phyloP scores from a whole-genome alignment of 2,329 filamentous ascomycete genomes.

The Apiospora phragmitis region DNA sequence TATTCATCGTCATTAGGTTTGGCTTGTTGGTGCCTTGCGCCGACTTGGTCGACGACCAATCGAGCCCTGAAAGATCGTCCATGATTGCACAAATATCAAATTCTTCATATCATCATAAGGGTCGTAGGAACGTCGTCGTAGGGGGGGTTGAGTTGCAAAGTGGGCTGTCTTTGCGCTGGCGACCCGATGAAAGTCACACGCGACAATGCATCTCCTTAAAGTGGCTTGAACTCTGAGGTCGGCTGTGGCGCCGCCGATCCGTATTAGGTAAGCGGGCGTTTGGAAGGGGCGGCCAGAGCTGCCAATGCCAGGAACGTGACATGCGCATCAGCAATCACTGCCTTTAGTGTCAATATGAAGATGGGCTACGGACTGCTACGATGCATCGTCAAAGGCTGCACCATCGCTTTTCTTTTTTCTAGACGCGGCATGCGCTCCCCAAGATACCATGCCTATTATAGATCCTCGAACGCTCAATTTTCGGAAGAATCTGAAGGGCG shows the following conservation, averaged over 20 bases:
- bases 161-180: not conserved
- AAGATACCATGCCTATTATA: too few relatives aligned
- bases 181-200: not conserved
- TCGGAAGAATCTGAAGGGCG: too few relatives aligned
- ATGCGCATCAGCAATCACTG: not conserved
- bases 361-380: too few relatives aligned
- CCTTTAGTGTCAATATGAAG: not conserved
- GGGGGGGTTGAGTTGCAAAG: not conserved
- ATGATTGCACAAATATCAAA: constrained; percentile 20
- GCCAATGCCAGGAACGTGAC: not conserved
- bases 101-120: constrained; percentile 29
- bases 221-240: constrained; percentile 4
- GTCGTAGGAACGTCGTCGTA: not conserved
- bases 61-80: constrained; percentile 36
- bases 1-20: constrained; percentile 28
- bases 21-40: constrained; percentile 20
- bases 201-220: not conserved
- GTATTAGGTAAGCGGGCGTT: not conserved
- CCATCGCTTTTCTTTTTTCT: not conserved
- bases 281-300: not conserved
- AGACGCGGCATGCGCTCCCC: not conserved
- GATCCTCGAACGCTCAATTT: too few relatives aligned
- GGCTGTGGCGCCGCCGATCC: not conserved
- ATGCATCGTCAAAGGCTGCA: not conserved
- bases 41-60: constrained; percentile 33